Evolutionary conservation across 768 basidiomycete genomes (phyloP).

Genomic region (Amanita subjunquillea): DNA sequence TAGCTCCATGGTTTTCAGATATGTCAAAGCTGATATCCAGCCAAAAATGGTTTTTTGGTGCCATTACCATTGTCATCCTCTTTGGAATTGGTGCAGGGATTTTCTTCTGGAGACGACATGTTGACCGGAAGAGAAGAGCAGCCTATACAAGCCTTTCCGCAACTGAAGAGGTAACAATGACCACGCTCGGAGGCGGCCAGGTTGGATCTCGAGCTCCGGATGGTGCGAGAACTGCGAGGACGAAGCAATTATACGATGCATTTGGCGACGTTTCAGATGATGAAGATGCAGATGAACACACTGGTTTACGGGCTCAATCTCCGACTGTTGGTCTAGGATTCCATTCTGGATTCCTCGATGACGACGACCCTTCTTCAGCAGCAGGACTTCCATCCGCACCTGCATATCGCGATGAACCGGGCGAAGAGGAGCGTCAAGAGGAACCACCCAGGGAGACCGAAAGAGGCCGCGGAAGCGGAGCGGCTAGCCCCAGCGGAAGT

Average conservation of each 20-base stretch:
- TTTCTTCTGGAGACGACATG: conserved; percentile 74
- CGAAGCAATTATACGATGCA: conserved; percentile 92
- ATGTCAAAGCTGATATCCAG: conserved; percentile 63
- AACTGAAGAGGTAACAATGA: conserved; percentile 74
- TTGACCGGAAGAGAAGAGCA: conserved; percentile 24
- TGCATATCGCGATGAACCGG: conserved; percentile 50
- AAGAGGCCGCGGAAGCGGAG: conserved; percentile 10
- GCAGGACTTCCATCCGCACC: conserved; percentile 18
- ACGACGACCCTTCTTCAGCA: conserved; percentile 45
- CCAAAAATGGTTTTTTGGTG: conserved; percentile 87
- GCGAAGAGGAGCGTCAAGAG: conserved; percentile 12
- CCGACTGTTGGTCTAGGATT: conserved; percentile 39
- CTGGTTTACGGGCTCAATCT: conserved; percentile 33
- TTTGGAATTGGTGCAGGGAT: conserved; percentile 60
- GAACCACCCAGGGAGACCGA: conserved; percentile 1
- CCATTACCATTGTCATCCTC: conserved; percentile 65
- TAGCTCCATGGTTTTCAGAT: conserved; percentile 72
- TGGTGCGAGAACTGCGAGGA: conserved; percentile 49
- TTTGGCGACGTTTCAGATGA: conserved; percentile 88
- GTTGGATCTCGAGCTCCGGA: conserved; percentile 19
- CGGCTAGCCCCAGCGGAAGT: conserved; percentile 33
- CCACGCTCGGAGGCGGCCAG: conserved; percentile 37
- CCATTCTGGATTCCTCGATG: conserved; percentile 78
- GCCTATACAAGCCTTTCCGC: conserved; percentile 52
- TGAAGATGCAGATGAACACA: conserved; percentile 67